Evolutionary conservation across 2,329 filamentous ascomycete genomes (phyloP), one percentile per base, ranked within the genome.

Genomic region (Colletotrichum trifolii): DNA sequence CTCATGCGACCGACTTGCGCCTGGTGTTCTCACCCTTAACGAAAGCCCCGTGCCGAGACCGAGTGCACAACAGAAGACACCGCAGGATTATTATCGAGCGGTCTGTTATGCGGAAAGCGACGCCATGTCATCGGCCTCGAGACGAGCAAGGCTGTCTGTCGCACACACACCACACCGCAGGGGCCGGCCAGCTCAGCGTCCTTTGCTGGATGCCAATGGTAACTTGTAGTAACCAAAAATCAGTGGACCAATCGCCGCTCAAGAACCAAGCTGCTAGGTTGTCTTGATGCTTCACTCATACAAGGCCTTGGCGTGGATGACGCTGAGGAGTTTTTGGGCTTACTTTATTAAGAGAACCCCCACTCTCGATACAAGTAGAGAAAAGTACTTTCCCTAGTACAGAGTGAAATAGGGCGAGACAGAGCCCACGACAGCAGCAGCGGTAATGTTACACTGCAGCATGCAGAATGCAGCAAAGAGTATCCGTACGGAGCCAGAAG

Each of bases 381-480:
- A 5, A 25, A 5, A 25, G 25, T 25, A 25, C 25, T 25, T 25
- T 25, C 25, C 25, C 3, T 5, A 25, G 25, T 25, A 25, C 25
- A 25, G 25, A 25, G 25, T 25, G 25, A 25, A 25, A 25, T 25
- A 25, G 25, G 25, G 25, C 25, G 25, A 25, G 25, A 25, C 25
- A 25, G 38, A 38, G 25, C 11, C 25, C 34, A 35, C 39, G 25
- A 34, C 47, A 42, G 15, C 33, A 35, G 47, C 55, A 45, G 33
- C 48, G 47, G 6, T 55, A 39, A 39, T 47, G 52, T 65, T 62
- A 62, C 46, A 65, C 62, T 42, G 52, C 58, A 46, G 39, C 12
- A 34, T 65, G 52, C 58, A 65, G 46, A 39, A 34, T 65, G 47
- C 58, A 65, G 45, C 35, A 65, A 17, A 62, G 62, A 42, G 25